These are phyloP conservation scores for Citrullus mucosospermus DNA, from an alignment of 306 rosid species.

Conservation along the genomic window DNA sequence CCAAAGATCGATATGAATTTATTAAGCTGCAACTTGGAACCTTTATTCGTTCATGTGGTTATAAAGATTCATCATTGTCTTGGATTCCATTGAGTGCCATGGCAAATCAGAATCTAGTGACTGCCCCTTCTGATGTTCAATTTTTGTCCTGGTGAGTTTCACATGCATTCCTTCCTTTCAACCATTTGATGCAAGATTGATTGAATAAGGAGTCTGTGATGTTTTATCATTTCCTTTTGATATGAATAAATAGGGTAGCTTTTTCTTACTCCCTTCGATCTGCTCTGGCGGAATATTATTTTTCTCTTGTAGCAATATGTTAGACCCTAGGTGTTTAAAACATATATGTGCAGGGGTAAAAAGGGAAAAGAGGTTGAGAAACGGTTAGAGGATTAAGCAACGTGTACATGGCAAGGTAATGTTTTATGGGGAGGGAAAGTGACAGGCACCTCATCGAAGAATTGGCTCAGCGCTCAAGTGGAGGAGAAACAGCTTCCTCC, in stretches of 20 bases:
- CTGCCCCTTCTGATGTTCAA: slow-evolving; percentile 57
- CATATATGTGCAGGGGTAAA: no score
- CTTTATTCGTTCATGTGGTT: slow-evolving; percentile 80
- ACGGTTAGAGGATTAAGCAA: no score
- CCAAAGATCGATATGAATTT: slow-evolving; percentile 77
- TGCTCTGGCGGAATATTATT: not conserved
- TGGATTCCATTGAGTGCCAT: slow-evolving; percentile 90
- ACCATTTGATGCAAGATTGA: not conserved
- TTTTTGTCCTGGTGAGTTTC: slow-evolving; percentile 62
- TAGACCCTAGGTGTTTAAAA: no score
- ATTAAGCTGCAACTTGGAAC: slow-evolving; percentile 55
- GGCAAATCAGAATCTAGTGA: slow-evolving; percentile 89
- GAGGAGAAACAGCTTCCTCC: no score
- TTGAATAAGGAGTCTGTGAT: not conserved
- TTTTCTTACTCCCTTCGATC: not conserved
- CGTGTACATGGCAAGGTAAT: no score
- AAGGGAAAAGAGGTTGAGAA: no score
- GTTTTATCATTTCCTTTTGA: not conserved
- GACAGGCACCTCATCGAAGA: no score
- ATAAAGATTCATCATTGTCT: slow-evolving; percentile 55
- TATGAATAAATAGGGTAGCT: not conserved
- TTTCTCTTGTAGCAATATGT: not conserved
- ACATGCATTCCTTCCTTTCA: not conserved
- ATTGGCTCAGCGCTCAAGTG: no score
- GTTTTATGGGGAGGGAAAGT: no score